Evolutionary conservation across 2,329 filamentous ascomycete genomes (phyloP).

Genomic region (Xylariaceae sp.): DNA sequence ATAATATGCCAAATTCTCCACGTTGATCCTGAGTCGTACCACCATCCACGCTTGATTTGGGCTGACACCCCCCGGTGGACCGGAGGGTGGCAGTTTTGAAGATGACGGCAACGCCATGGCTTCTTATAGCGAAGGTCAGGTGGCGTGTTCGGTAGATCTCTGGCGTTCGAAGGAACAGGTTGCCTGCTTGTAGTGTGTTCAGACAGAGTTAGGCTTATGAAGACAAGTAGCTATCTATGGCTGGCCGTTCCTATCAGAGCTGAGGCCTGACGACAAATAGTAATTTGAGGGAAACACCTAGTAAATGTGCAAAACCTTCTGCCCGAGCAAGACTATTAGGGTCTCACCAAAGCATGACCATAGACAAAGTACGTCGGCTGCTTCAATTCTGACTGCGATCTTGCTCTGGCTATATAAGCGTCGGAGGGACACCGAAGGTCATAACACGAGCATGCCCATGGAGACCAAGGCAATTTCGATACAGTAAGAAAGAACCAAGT

Average conservation of each 20-base stretch:
- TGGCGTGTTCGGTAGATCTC: background rate
- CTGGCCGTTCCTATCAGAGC: background rate
- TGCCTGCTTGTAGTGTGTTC: background rate
- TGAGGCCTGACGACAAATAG: background rate
- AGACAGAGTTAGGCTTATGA: background rate
- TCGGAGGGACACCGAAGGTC: background rate
- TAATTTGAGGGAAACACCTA: background rate
- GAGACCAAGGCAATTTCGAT: background rate
- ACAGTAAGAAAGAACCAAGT: background rate
- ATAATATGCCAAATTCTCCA: slow-evolving; percentile 29
- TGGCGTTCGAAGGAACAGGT: background rate
- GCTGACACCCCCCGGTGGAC: background rate
- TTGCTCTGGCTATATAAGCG: background rate
- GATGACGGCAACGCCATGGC: background rate
- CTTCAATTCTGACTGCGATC: background rate
- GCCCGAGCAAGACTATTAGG: background rate
- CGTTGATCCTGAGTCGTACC: slow-evolving; percentile 28
- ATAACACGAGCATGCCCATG: background rate
- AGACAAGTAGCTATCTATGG: background rate
- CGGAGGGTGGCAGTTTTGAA: background rate
- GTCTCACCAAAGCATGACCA: background rate
- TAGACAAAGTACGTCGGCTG: background rate
- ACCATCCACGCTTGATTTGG: slow-evolving; percentile 15
- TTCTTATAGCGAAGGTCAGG: background rate
- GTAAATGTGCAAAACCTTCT: background rate